Evolutionary conservation across 345 rosid genomes (phyloP).

Genomic region (Populus pruinosa): DNA sequence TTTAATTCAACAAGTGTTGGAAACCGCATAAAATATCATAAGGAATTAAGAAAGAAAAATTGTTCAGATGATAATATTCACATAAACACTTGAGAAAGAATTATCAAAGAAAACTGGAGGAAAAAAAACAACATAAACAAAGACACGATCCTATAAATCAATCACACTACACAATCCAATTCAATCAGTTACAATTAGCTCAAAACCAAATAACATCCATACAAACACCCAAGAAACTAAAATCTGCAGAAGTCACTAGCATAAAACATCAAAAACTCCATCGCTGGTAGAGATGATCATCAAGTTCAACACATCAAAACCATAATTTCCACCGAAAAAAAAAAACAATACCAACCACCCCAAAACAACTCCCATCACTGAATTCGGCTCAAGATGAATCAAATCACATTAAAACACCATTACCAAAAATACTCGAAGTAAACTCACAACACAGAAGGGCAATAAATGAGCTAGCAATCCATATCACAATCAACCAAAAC

Average conservation of each 20-base stretch:
- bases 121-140: neutral
- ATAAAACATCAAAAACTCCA: neutral
- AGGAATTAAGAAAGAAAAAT: neutral
- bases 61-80: neutral
- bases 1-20: neutral
- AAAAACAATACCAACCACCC: neutral
- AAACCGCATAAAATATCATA: neutral
- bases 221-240: neutral
- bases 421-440: neutral
- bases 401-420: neutral
- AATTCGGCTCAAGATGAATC: neutral
- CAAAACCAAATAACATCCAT: neutral
- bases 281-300: too few species aligned
- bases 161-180: neutral
- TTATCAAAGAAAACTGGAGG: too few species aligned
- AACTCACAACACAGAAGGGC: neutral
- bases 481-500: conserved; percentile 2
- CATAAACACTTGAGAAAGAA: neutral
- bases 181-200: neutral
- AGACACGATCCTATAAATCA: neutral
- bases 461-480: conserved; percentile 2
- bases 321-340: neutral
- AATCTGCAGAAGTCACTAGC: neutral
- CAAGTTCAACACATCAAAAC: neutral
- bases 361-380: neutral